A percentile compares a stretch with the other conserved stretches of the same genome.
These are phyloP conservation scores for Pelomyxa schiedti DNA, from an alignment of 78 protist genomes.

Conservation along the genomic window DNA sequence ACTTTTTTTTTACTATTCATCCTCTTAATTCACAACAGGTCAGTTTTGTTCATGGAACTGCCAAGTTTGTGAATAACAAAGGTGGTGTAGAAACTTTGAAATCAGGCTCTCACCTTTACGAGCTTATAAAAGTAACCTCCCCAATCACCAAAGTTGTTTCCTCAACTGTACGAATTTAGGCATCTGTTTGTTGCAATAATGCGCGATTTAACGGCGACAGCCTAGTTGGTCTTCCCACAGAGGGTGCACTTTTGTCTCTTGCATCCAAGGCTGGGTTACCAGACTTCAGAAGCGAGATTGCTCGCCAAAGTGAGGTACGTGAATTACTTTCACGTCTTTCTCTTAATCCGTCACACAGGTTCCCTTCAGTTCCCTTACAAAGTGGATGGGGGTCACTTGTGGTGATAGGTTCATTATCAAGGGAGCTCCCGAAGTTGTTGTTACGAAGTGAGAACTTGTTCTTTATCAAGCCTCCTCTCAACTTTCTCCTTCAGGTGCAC, in stretches of 20 bases:
- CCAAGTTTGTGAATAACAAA: no score
- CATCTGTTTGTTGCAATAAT: no score
- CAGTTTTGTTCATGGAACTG: no score
- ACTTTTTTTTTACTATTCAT: no score
- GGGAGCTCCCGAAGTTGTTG: neutral
- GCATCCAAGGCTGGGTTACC: neutral
- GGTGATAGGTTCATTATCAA: neutral
- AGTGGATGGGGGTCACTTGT: constrained; percentile 44
- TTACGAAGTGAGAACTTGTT: neutral
- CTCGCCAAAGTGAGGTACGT: no score
- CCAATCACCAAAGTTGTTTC: no score
- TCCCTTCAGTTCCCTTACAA: constrained; percentile 12
- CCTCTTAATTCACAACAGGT: no score
- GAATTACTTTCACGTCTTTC: no score
- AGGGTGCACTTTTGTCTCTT: neutral
- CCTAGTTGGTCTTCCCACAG: neutral
- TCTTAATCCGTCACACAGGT: constrained; percentile 2
- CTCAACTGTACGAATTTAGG: no score
- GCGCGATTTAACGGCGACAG: neutral
- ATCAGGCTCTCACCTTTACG: no score
- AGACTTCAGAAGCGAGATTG: neutral
- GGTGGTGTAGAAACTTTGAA: no score
- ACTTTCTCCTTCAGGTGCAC: neutral
- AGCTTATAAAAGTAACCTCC: no score
- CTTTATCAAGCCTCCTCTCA: neutral